Evolutionary conservation across 2,329 filamentous ascomycete genomes (phyloP).

Genomic region (Aspergillus fischeri): DNA sequence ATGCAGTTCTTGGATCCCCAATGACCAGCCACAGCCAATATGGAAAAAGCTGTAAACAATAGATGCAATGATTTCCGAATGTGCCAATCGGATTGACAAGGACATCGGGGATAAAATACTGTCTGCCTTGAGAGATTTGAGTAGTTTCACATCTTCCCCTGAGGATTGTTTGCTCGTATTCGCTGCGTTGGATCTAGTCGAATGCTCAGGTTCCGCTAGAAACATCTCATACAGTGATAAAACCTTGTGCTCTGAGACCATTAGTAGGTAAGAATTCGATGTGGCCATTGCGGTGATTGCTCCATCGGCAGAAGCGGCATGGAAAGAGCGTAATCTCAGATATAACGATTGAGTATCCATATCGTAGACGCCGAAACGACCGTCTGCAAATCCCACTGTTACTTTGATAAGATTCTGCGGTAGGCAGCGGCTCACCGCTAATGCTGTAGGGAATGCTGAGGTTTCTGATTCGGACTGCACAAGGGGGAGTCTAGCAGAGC

Average conservation of each 20-base stretch:
- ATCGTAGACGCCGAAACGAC: constrained; percentile 66
- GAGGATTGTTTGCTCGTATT: not conserved
- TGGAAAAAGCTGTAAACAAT: constrained; percentile 83
- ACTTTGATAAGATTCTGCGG: constrained; percentile 53
- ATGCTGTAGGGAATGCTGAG: constrained; percentile 60
- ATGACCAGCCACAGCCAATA: constrained; percentile 74
- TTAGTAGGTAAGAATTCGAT: constrained; percentile 70
- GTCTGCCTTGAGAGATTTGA: constrained; percentile 77
- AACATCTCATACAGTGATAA: constrained; percentile 71
- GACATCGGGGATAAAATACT: constrained; percentile 74
- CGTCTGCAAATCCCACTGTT: constrained; percentile 66
- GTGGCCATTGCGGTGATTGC: constrained; percentile 67
- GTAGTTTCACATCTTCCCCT: constrained; percentile 45
- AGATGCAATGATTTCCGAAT: constrained; percentile 66
- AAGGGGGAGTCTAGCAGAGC: constrained; percentile 51
- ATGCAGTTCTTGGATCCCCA: constrained; percentile 86
- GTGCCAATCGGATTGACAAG: constrained; percentile 70
- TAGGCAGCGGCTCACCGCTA: constrained; percentile 42
- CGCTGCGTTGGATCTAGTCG: constrained; percentile 4
- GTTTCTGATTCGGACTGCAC: constrained; percentile 45
- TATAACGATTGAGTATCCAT: constrained; percentile 46
- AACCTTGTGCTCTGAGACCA: constrained; percentile 68
- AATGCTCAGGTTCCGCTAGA: constrained; percentile 1
- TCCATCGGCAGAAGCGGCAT: constrained; percentile 60
- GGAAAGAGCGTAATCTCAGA: constrained; percentile 54